phyloP scores from a whole-genome alignment of 2,329 filamentous ascomycete species.

The Chaetothyriales sp. region DNA sequence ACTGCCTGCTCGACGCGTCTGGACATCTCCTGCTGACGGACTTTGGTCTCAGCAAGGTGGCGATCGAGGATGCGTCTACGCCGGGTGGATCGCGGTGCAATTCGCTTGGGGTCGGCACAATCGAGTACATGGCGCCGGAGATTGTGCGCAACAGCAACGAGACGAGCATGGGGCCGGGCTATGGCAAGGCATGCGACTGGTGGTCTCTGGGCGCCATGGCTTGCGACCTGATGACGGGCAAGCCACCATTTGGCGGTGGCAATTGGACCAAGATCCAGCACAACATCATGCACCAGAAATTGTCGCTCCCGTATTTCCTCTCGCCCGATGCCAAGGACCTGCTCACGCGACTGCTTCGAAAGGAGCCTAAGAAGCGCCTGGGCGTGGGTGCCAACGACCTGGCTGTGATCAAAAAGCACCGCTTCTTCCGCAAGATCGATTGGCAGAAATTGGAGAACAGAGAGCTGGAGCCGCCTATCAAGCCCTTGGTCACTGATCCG shows the following conservation, averaged over 20 bases:
- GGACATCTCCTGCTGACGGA: conserved; percentile 91
- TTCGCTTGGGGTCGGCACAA: conserved; percentile 70
- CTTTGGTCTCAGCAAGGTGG: conserved; percentile 91
- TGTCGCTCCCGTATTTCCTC: conserved; percentile 77
- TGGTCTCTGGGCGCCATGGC: conserved; percentile 93
- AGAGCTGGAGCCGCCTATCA: conserved; percentile 75
- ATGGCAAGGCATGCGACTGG: conserved; percentile 94
- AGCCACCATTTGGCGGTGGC: conserved; percentile 74
- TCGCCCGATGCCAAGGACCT: conserved; percentile 86
- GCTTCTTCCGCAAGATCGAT: conserved; percentile 94
- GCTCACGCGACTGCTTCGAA: conserved; percentile 73
- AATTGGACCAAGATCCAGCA: conserved; percentile 93
- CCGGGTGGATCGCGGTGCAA: conserved; percentile 52
- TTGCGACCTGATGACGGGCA: conserved; percentile 82
- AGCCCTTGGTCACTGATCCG: conserved; percentile 85
- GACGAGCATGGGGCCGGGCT: conserved; percentile 27
- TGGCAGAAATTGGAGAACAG: conserved; percentile 75
- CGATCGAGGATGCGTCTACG: conserved; percentile 49
- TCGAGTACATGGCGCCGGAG: conserved; percentile 98
- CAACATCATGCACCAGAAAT: conserved; percentile 87
- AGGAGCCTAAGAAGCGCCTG: conserved; percentile 80
- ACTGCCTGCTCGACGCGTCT: conserved; percentile 80
- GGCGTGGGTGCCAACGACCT: conserved; percentile 84
- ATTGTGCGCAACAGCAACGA: conserved; percentile 64
- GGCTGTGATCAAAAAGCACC: conserved; percentile 69